Conservation (phyloP, 2,329 filamentous ascomycete species). For the Graphilbum ipis-grandicollis region DNA sequence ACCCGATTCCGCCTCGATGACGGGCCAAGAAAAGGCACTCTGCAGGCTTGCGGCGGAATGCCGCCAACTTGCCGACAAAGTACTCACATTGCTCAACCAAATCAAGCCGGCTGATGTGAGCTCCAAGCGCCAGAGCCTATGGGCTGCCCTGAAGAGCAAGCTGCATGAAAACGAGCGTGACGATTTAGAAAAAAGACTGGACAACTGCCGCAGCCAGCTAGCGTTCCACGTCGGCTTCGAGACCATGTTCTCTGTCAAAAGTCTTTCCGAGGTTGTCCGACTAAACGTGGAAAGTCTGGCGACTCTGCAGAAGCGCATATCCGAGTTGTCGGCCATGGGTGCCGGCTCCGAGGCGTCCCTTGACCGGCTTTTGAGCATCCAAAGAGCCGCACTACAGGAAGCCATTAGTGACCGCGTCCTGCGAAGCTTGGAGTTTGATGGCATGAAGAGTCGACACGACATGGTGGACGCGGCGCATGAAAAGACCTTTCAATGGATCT, state of each 20-base stretch:
- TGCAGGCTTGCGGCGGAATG: background rate
- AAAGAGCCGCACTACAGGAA: background rate
- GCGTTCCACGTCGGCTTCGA: conserved; percentile 2
- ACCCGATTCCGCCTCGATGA: background rate
- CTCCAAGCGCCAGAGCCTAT: conserved; percentile 6
- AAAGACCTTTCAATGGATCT: conserved; percentile 7
- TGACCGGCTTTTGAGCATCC: background rate
- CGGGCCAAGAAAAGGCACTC: background rate
- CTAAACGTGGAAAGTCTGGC: background rate
- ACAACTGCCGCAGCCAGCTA: conserved; percentile 6
- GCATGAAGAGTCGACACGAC: conserved; percentile 6
- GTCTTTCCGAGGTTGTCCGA: background rate
- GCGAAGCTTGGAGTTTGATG: conserved; percentile 2
- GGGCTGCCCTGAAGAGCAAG: conserved; percentile 5
- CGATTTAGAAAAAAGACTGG: conserved; percentile 5
- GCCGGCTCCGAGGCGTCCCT: background rate
- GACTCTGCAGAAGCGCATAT: background rate
- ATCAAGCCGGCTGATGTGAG: conserved; percentile 5
- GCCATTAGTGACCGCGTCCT: conserved; percentile 1
- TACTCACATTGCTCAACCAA: conserved; percentile 4
- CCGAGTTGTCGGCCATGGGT: background rate
- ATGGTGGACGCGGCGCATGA: conserved; percentile 4
- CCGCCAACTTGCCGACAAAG: background rate
- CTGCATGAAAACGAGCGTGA: conserved; percentile 3
- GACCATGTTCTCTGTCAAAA: background rate